Evolutionary conservation across 148 eudicot genomes (phyloP).

Genomic region (Vaccinium corymbosum): DNA sequence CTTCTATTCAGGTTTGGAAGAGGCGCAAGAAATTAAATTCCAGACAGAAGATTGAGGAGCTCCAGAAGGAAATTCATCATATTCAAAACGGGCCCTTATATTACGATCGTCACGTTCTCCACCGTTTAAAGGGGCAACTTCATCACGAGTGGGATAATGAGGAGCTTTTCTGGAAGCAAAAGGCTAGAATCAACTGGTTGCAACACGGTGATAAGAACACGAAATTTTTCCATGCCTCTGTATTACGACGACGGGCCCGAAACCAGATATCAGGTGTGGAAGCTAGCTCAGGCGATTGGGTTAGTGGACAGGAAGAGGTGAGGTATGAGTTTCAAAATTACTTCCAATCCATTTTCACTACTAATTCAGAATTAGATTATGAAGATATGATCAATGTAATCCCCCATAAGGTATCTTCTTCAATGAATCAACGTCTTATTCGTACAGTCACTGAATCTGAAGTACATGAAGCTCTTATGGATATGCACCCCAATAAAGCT

Average conservation of each 20-base stretch:
- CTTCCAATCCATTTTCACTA: no score
- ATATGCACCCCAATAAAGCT: background rate
- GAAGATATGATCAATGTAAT: background rate
- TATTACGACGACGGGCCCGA: background rate
- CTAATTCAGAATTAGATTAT: no score
- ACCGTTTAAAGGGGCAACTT: no score
- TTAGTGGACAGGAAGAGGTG: background rate
- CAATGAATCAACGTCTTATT: background rate
- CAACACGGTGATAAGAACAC: background rate
- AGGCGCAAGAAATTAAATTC: no score
- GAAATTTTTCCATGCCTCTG: background rate
- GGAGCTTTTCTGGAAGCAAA: background rate
- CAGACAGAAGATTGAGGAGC: no score
- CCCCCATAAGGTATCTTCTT: background rate
- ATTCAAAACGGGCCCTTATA: no score
- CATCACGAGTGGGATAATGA: background rate
- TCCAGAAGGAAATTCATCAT: no score
- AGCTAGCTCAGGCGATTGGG: no score
- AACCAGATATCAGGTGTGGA: background rate
- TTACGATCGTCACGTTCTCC: no score
- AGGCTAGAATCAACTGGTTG: background rate
- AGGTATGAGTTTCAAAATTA: no score
- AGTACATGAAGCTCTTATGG: background rate
- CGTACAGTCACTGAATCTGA: background rate
- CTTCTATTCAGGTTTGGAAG: no score